Percentiles rank a stretch among this genome's conserved stretches.
These are phyloP conservation scores for Phytopythium ostracodes DNA, from an alignment of 352 stramenopile genomes.

Conservation along the genomic window DNA sequence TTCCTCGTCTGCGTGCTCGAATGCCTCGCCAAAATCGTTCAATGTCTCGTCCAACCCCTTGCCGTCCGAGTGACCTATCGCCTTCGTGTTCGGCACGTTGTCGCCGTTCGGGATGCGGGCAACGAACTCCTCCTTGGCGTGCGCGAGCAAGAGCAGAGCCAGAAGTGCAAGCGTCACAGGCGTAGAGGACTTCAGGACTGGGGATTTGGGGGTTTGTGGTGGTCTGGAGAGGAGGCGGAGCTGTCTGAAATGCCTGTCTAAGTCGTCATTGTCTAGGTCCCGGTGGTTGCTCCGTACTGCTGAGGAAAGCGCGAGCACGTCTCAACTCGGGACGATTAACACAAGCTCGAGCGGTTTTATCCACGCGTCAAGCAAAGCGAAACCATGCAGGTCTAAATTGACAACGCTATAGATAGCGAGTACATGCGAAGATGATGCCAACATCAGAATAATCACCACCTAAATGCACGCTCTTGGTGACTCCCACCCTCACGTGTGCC, in stretches of 20 bases:
- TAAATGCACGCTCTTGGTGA: too few relatives aligned
- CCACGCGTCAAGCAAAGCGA: not conserved
- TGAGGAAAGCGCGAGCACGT: not conserved
- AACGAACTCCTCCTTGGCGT: slow-evolving; percentile 17
- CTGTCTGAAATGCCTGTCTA: not conserved
- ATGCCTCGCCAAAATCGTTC: slow-evolving; percentile 33
- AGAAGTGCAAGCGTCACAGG: not conserved
- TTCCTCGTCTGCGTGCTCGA: slow-evolving; percentile 21
- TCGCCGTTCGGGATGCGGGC: slow-evolving; percentile 29
- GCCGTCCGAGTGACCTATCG: slow-evolving; percentile 32
- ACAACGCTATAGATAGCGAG: not conserved
- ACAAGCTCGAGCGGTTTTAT: not conserved
- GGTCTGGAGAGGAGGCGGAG: not conserved
- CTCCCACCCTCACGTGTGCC: too few relatives aligned
- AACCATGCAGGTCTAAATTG: not conserved
- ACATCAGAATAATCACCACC: too few relatives aligned
- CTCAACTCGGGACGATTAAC: not conserved
- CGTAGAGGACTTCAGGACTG: not conserved
- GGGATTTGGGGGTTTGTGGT: not conserved
- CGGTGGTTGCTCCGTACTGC: too few relatives aligned
- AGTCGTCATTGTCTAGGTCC: not conserved
- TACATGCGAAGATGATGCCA: too few relatives aligned
- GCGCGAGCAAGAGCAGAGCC: not conserved
- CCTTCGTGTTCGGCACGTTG: slow-evolving; percentile 25
- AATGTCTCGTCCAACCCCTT: slow-evolving; percentile 4